phyloP scores from a whole-genome alignment of 1,284 basidiomycete species.

The Pseudozyma flocculosa region DNA sequence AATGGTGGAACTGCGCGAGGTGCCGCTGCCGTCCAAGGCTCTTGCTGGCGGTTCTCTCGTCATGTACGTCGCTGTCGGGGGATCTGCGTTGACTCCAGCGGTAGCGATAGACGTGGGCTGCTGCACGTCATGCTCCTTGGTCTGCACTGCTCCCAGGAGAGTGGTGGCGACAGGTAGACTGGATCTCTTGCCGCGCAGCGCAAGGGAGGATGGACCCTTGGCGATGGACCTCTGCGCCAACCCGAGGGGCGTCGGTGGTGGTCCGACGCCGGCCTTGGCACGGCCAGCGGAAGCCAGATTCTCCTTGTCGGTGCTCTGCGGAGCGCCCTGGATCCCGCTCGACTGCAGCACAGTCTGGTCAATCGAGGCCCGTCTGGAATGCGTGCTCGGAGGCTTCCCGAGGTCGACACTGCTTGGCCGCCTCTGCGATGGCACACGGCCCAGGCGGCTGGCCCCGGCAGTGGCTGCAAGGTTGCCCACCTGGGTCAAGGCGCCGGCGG shows the following conservation, averaged over 20 bases:
- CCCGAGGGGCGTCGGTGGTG: too few species aligned
- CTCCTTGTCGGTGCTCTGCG: neutral
- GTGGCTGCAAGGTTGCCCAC: neutral
- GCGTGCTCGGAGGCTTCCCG: neutral
- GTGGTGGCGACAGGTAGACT: neutral
- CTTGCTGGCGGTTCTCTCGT: too few species aligned
- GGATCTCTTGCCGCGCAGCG: neutral
- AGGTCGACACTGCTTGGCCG: neutral
- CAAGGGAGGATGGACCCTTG: too few species aligned
- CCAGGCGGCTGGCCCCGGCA: neutral
- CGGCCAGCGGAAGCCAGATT: neutral
- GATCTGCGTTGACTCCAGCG: neutral
- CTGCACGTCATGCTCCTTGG: slow-evolving; percentile 3
- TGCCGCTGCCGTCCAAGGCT: neutral
- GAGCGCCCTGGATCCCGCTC: too few species aligned
- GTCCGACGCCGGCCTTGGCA: neutral
- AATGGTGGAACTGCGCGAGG: neutral
- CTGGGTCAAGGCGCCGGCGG: neutral
- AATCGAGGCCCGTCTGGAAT: neutral
- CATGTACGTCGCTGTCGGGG: slow-evolving; percentile 8
- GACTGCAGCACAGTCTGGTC: too few species aligned
- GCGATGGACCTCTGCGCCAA: neutral
- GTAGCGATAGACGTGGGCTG: neutral
- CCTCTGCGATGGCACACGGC: neutral
- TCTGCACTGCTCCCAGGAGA: neutral